Conservation (phyloP, 495 filamentous ascomycete genomes). For the Xylaria intraflava region DNA sequence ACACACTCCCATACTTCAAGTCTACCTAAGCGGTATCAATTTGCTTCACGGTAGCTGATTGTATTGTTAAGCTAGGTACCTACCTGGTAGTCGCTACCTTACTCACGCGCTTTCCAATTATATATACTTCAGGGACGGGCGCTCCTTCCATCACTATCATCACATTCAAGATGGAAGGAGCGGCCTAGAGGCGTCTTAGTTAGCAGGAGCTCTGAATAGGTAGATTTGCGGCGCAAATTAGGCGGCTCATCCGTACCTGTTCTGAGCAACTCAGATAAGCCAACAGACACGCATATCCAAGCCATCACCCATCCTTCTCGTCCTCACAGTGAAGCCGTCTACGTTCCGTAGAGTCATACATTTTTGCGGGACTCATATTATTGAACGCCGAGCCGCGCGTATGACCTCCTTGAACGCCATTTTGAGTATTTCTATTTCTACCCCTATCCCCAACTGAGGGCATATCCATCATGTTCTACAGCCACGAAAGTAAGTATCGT, state of each 20-base stretch:
- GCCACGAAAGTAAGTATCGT: constrained; percentile 67
- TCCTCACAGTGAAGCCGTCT: too few species aligned
- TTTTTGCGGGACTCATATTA: not conserved
- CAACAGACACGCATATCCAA: not conserved
- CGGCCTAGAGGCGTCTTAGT: not conserved
- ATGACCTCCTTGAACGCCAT: not conserved
- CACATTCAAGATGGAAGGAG: not conserved
- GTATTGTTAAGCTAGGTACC: too few species aligned
- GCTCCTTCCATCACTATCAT: not conserved
- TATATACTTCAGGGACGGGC: too few species aligned
- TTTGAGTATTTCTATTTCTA: not conserved
- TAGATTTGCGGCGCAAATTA: not conserved
- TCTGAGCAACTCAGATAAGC: not conserved
- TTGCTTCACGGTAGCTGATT: too few species aligned
- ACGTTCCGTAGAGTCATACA: too few species aligned
- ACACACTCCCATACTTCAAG: too few species aligned
- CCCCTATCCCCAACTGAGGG: not conserved
- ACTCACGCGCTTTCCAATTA: not conserved
- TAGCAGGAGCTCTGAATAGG: not conserved
- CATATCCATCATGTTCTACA: constrained; percentile 70
- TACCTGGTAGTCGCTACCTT: too few species aligned
- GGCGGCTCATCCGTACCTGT: not conserved
- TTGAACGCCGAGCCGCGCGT: not conserved
- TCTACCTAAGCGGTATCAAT: too few species aligned
- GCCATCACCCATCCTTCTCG: not conserved